These are phyloP conservation scores for Anastatica hierochuntica DNA, from an alignment of 345 rosid species.

Conservation along the genomic window DNA sequence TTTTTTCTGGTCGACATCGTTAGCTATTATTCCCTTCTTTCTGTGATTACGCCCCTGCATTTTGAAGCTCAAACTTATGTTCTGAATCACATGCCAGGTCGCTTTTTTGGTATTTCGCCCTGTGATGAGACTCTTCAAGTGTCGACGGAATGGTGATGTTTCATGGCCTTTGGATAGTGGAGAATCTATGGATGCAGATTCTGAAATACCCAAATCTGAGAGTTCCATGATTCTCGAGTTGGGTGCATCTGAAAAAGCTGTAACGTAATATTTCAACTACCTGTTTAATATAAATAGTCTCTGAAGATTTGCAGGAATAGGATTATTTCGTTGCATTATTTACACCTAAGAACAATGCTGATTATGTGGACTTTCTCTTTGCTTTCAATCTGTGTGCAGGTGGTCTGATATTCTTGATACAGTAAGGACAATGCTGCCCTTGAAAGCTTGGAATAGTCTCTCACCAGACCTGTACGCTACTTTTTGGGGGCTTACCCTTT, in stretches of 20 bases:
- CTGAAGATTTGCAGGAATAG: not conserved
- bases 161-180: conserved; percentile 81
- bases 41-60: not conserved
- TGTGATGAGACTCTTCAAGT: conserved; percentile 90
- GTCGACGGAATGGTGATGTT: conserved; percentile 51
- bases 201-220: conserved; percentile 37
- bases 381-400: conserved; percentile 39
- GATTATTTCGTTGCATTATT: not conserved
- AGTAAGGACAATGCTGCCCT: conserved; percentile 82
- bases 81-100: conserved; percentile 43
- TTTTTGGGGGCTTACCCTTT: conserved; percentile 96
- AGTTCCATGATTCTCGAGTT: conserved; percentile 49
- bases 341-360: not conserved
- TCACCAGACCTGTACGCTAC: conserved; percentile 96
- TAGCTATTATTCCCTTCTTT: not conserved
- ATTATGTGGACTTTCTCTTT: not conserved
- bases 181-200: conserved; percentile 29
- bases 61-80: conserved; percentile 6
- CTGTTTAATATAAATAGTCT: conserved; percentile 6
- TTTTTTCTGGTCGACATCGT: not conserved
- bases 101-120: conserved; percentile 96
- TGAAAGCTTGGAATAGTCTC: conserved; percentile 98
- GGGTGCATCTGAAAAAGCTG: conserved; percentile 45
- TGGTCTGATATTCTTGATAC: conserved; percentile 91
- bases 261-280: conserved; percentile 36